Conservation (phyloP, 2,329 filamentous ascomycete species). For the Hypoxylon sp. region DNA sequence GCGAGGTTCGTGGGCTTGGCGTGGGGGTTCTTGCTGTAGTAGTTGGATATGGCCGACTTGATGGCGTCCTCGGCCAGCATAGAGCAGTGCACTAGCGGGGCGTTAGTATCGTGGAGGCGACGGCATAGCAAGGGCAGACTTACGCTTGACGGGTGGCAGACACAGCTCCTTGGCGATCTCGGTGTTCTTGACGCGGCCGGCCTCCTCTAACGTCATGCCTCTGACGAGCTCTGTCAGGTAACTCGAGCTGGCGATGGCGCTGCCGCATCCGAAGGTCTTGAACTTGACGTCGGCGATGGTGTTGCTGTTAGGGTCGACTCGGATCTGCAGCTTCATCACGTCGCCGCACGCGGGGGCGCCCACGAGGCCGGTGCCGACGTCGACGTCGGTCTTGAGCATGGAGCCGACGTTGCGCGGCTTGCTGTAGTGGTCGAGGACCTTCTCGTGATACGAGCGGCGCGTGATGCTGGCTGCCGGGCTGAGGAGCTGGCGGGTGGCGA, state of each 20-base stretch:
- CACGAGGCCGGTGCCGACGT: constrained; percentile 80
- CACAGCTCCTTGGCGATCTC: constrained; percentile 97
- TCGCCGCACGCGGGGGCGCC: constrained; percentile 90
- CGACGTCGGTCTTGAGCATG: constrained; percentile 73
- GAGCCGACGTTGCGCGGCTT: constrained; percentile 80
- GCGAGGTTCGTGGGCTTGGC: constrained; percentile 77
- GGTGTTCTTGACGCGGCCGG: constrained; percentile 90
- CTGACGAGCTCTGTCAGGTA: constrained; percentile 95
- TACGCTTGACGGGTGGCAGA: constrained; percentile 78
- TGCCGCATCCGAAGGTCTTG: constrained; percentile 84
- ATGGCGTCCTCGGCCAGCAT: constrained; percentile 94
- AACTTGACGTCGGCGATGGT: constrained; percentile 83
- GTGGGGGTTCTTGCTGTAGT: constrained; percentile 89
- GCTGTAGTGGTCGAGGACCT: constrained; percentile 83
- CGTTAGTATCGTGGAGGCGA: constrained; percentile 37
- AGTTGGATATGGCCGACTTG: constrained; percentile 89
- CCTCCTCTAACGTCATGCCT: constrained; percentile 96
- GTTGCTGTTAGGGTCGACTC: constrained; percentile 76
- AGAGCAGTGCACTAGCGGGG: constrained; percentile 77
- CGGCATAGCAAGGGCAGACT: constrained; percentile 41
- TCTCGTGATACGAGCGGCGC: constrained; percentile 61
- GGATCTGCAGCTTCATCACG: constrained; percentile 93
- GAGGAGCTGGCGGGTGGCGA: constrained; percentile 52
- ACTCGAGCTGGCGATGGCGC: constrained; percentile 89
- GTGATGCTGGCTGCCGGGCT: constrained; percentile 51